A percentile compares a stretch with the other conserved stretches of the same genome.
Conservation (phyloP, 305 asterid species). For the Fraxinus albicans region DNA sequence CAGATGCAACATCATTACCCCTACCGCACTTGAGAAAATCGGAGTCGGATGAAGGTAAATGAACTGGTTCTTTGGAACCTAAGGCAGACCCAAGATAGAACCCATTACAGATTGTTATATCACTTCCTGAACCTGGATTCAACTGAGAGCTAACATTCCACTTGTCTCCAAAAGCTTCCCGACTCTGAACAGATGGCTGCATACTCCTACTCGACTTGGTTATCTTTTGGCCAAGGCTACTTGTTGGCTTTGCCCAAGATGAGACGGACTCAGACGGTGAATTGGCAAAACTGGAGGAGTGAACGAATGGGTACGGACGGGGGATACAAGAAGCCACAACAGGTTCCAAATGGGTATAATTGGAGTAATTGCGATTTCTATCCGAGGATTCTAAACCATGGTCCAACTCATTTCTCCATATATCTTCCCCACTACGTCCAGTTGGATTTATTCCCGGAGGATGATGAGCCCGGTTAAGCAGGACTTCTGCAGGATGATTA, state of each 20-base stretch:
- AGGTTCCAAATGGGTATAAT: conserved; percentile 39
- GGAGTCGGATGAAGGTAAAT: conserved; percentile 31
- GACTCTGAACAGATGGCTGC: conserved; percentile 36
- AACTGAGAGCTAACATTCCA: conserved; percentile 40
- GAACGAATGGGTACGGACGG: conserved; percentile 41
- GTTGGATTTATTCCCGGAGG: conserved; percentile 34
- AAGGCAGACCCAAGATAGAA: conserved; percentile 62
- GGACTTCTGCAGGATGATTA: conserved; percentile 36
- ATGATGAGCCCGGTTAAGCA: conserved; percentile 38
- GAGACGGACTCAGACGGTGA: conserved; percentile 52
- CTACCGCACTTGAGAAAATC: conserved; percentile 36
- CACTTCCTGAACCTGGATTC: conserved; percentile 35
- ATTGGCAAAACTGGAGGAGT: conserved; percentile 38
- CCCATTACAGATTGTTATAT: conserved; percentile 36
- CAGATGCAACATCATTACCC: conserved; percentile 34
- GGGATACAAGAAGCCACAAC: conserved; percentile 43
- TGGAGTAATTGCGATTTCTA: conserved; percentile 33
- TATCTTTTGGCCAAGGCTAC: conserved; percentile 49
- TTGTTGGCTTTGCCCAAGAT: conserved; percentile 53
- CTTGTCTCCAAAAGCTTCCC: conserved; percentile 43
- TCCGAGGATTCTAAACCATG: conserved; percentile 39
- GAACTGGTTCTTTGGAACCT: conserved; percentile 43
- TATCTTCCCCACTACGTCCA: conserved; percentile 39
- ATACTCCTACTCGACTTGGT: conserved; percentile 32
- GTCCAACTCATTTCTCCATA: conserved; percentile 41